Evolutionary conservation across 371 early-diverging fungal genomes (phyloP).

Genomic region (Lichtheimia corymbifera): DNA sequence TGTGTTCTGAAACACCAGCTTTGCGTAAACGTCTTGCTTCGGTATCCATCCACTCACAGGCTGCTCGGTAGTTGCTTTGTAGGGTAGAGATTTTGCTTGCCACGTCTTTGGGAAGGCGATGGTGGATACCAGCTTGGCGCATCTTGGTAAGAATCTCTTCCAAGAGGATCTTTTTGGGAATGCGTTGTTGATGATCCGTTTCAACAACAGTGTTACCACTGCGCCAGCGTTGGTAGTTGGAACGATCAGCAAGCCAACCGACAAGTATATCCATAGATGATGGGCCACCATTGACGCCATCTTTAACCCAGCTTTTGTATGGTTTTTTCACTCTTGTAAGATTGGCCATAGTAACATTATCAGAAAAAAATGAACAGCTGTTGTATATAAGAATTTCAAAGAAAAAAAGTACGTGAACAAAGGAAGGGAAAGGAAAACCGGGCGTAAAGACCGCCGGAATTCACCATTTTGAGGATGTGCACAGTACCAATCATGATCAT

Average conservation of each 20-base stretch:
- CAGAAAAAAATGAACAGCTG: too few relatives aligned
- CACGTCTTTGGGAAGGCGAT: slow-evolving; percentile 47
- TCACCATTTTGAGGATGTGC: too few relatives aligned
- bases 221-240: slow-evolving; percentile 46
- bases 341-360: too few relatives aligned
- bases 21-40: slow-evolving; percentile 36
- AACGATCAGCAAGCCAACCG: slow-evolving; percentile 38
- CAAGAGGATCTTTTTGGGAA: slow-evolving; percentile 42
- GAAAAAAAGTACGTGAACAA: too few relatives aligned
- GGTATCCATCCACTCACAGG: slow-evolving; percentile 47
- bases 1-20: slow-evolving; percentile 40
- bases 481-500: too few relatives aligned
- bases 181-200: slow-evolving; percentile 20
- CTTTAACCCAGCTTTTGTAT: slow-evolving; percentile 53
- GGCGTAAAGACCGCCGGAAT: too few relatives aligned
- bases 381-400: too few relatives aligned
- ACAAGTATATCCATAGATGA: slow-evolving; percentile 47
- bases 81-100: slow-evolving; percentile 49
- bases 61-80: slow-evolving; percentile 47
- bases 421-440: too few relatives aligned
- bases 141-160: slow-evolving; percentile 44
- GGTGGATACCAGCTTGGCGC: slow-evolving; percentile 45
- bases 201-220: slow-evolving; percentile 42
- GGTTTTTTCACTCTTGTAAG: slow-evolving; percentile 33
- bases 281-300: slow-evolving; percentile 49